phyloP scores from a whole-genome alignment of 177 flowering plant species.

The Vitis hybrid region DNA sequence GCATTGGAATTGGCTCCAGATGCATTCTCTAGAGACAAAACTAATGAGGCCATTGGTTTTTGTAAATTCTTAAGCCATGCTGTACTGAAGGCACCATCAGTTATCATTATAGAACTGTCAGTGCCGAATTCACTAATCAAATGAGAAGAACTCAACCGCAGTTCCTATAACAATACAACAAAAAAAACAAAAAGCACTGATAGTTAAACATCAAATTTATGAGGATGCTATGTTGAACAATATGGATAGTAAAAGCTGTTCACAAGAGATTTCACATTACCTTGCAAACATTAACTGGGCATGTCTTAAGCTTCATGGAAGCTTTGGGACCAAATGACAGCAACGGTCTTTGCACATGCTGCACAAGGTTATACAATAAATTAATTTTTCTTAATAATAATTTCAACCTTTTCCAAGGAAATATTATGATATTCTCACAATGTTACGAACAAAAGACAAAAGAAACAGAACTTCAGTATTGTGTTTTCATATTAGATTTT shows the following conservation, averaged over 20 bases:
- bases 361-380: conserved; percentile 30
- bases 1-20: conserved; percentile 32
- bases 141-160: conserved; percentile 60
- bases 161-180: conserved; percentile 50
- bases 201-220: background rate
- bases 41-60: too few relatives aligned
- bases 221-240: background rate
- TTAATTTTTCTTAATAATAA: background rate
- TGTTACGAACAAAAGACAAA: too few relatives aligned
- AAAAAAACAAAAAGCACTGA: background rate
- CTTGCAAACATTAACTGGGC: conserved; percentile 82
- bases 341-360: conserved; percentile 90
- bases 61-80: too few relatives aligned
- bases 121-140: too few relatives aligned
- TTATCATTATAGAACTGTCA: too few relatives aligned
- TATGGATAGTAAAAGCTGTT: background rate
- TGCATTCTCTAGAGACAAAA: conserved; percentile 23
- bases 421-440: too few relatives aligned
- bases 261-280: conserved; percentile 28
- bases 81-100: too few relatives aligned
- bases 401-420: background rate
- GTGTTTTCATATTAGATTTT: conserved; percentile 11
- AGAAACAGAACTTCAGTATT: too few relatives aligned
- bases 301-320: conserved; percentile 70
- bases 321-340: conserved; percentile 95